These are phyloP conservation scores for Fraxinus nigra DNA, from an alignment of 305 asterid species.

Conservation along the genomic window DNA sequence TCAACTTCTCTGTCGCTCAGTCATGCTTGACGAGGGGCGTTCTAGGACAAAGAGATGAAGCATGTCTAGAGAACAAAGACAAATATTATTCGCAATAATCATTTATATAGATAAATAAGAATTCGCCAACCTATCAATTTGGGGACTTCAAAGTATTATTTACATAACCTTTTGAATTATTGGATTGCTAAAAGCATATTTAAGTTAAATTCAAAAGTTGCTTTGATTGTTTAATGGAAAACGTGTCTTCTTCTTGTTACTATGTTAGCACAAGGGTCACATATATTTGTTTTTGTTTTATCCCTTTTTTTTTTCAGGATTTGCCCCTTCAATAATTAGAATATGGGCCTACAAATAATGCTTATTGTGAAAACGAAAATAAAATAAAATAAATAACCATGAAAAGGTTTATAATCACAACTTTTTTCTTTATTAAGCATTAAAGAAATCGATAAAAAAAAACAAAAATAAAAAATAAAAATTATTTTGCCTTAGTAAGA, in stretches of 20 bases:
- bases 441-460: background rate
- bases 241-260: constrained; percentile 10
- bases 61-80: background rate
- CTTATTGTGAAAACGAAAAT: background rate
- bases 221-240: no score
- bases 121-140: background rate
- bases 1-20: no score
- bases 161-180: background rate
- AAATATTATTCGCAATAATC: background rate
- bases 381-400: no score
- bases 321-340: constrained; percentile 21
- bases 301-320: background rate
- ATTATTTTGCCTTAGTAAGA: background rate
- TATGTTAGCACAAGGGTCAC: constrained; percentile 1
- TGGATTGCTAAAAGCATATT: background rate
- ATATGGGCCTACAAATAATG: constrained; percentile 1
- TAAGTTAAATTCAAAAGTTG: no score
- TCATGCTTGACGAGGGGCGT: background rate
- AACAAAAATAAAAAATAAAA: no score
- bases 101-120: no score
- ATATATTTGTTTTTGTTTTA: background rate
- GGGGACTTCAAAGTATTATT: background rate
- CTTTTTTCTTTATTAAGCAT: background rate
- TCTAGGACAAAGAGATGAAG: no score
- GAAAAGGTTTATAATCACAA: background rate